Base-by-base conservation (phyloP, 108 stramenopile genomes). In the Schizochytrium sp. region DNA sequence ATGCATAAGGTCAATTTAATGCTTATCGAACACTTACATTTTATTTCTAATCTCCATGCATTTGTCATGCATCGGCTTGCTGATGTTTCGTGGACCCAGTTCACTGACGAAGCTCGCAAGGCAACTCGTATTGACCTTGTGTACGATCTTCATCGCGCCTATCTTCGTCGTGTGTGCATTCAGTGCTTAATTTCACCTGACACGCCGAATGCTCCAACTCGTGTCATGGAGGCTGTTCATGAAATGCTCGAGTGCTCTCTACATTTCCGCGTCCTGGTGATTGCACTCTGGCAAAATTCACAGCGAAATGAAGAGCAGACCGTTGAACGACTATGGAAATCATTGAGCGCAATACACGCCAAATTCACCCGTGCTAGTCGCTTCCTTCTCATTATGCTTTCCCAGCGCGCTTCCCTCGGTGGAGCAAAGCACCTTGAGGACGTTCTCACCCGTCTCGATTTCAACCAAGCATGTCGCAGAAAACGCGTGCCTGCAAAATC, bases 391-490 rank as follows among this genome's bases (percentile, higher is more conserved):
- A 83, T 83, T 53, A 83, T 83, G 76, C 47, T 83, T 10, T 83
- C 76, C 2, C 76, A 83, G n/a, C 76, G 76, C 15, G 47, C 76
- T 38, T 49, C 76, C 5, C 76, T 83, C 8, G 76, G 76, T n/a
- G 47, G 50, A 47, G 76, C 53, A 5, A 49, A 83, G 15, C 76
- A 83, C 2, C 76, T 83, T 50, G 76, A 83, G 47, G 76, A 83
- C 15, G 76, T 83, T 42, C 76, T 83, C 76, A 83, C 76, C n/a
- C 76, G 76, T 5, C 76, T 83, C 10, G 76, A 83, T 28, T 83
- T 83, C 53, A 83, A 83, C 76, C 64, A 69, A 44, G 64, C 64
- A 69, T 69, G 64, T 44, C 64, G 64, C 5, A 38, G 64, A 38
- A 69, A 69, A 44, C 64, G 42, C 10, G 5, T 15, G 10, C 64